Percentiles rank a stretch among this genome's conserved stretches.
phyloP scores from a whole-genome alignment of 2,329 filamentous ascomycete genomes.

The Ceratocystis lukuohia region DNA sequence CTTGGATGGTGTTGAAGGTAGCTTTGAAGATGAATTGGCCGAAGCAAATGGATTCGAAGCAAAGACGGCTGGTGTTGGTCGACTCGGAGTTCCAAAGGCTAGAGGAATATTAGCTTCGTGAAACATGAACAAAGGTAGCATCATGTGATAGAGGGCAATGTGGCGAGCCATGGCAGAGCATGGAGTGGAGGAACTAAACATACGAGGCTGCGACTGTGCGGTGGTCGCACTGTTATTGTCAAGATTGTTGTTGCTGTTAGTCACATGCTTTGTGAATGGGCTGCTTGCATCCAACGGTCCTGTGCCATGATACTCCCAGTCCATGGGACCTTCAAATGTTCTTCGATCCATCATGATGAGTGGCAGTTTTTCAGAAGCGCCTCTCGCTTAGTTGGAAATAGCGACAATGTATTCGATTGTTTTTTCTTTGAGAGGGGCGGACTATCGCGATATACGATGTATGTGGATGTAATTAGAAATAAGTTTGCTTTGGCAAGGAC shows the following conservation, averaged over 20 bases:
- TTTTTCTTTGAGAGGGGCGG: too few species aligned
- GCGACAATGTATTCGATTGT: not conserved
- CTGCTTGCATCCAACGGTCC: slow-evolving; percentile 48
- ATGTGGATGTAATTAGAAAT: too few species aligned
- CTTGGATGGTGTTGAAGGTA: slow-evolving; percentile 31
- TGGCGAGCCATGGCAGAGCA: not conserved
- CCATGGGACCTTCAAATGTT: slow-evolving; percentile 49
- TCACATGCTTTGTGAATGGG: slow-evolving; percentile 35
- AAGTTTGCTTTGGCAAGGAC: too few species aligned
- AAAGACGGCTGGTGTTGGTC: slow-evolving; percentile 20
- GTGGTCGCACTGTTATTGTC: not conserved
- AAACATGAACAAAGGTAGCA: too few species aligned
- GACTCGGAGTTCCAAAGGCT: slow-evolving; percentile 5
- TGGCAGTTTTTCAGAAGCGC: too few species aligned
- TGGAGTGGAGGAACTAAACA: not conserved
- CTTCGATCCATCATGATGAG: slow-evolving; percentile 36
- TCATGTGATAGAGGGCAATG: not conserved
- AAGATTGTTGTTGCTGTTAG: slow-evolving; percentile 23
- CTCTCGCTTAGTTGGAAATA: not conserved
- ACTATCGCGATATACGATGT: too few species aligned
- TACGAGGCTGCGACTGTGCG: not conserved
- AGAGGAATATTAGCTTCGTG: too few species aligned
- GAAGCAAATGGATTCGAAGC: slow-evolving; percentile 29
- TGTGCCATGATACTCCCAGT: slow-evolving; percentile 49
- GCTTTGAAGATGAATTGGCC: slow-evolving; percentile 21